Evolutionary conservation across 768 basidiomycete species (phyloP).

Genomic region (Mycena floridula): DNA sequence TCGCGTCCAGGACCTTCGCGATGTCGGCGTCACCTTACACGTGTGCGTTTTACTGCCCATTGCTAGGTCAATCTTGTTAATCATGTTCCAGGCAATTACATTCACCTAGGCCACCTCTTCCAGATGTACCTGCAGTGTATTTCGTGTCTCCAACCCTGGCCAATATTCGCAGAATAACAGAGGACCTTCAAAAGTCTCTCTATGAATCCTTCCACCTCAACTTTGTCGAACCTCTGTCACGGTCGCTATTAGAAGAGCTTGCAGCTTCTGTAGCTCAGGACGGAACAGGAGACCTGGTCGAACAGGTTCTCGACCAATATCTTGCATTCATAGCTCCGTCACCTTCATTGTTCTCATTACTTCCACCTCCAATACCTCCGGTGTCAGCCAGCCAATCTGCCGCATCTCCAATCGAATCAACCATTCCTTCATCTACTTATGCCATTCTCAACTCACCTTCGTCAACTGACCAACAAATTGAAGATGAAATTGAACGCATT

Average conservation of each 20-base stretch:
- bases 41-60: constrained; percentile 57
- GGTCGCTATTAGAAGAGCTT: constrained; percentile 88
- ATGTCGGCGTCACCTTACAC: constrained; percentile 95
- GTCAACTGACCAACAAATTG: constrained; percentile 86
- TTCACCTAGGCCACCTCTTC: constrained; percentile 77
- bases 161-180: constrained; percentile 87
- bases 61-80: constrained; percentile 4
- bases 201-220: constrained; percentile 95
- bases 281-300: constrained; percentile 74
- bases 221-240: constrained; percentile 88
- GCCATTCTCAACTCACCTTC: constrained; percentile 85
- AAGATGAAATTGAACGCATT: constrained; percentile 88
- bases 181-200: constrained; percentile 83
- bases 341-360: constrained; percentile 84
- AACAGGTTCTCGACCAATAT: constrained; percentile 93
- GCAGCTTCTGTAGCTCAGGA: constrained; percentile 83
- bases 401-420: constrained; percentile 27
- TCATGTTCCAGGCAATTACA: constrained; percentile 71
- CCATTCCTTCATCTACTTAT: constrained; percentile 59
- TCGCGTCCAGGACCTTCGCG: constrained; percentile 93
- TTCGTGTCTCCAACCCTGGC: constrained; percentile 86
- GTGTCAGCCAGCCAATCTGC: constrained; percentile 24
- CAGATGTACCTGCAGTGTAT: constrained; percentile 96
- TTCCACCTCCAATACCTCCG: constrained; percentile 49
- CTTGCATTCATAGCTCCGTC: constrained; percentile 95